Percentiles rank a stretch among this genome's conserved stretches.
These are phyloP conservation scores for Hypoxylon perforatum DNA, from an alignment of 495 filamentous ascomycete genomes.

Conservation along the genomic window DNA sequence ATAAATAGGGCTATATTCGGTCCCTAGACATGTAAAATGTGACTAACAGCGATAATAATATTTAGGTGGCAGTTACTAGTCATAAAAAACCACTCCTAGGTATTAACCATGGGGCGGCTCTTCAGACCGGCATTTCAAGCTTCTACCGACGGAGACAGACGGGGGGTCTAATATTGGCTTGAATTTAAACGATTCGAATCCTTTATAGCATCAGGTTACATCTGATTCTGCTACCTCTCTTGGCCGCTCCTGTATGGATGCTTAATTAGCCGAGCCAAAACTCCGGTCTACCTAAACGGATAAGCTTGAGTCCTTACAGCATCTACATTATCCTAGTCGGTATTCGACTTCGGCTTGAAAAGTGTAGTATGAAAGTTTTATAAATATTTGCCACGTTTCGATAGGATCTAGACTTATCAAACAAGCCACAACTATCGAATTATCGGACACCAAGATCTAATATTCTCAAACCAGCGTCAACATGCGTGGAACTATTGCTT, in stretches of 20 bases:
- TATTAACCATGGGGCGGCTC: conserved; percentile 11
- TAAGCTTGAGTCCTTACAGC: not conserved
- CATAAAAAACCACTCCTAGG: too few relatives aligned
- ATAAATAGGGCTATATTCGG: too few relatives aligned
- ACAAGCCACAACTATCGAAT: not conserved
- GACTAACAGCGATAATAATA: too few relatives aligned
- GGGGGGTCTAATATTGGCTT: conserved; percentile 27
- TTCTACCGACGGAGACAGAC: not conserved
- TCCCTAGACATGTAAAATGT: too few relatives aligned
- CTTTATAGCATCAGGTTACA: conserved; percentile 22
- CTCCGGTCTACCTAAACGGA: conserved; percentile 17
- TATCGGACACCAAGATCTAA: not conserved
- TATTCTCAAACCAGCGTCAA: not conserved
- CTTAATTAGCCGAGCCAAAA: conserved; percentile 32
- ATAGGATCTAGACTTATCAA: not conserved
- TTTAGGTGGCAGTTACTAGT: too few relatives aligned
- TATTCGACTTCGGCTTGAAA: conserved; percentile 12
- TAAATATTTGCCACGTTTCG: conserved; percentile 6
- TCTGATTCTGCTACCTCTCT: conserved; percentile 17
- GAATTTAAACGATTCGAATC: conserved; percentile 25
- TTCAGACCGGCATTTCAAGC: conserved; percentile 17
- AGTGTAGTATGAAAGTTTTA: not conserved
- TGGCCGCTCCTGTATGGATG: conserved; percentile 21
- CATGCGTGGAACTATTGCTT: conserved; percentile 13
- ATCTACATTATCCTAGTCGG: not conserved